Conservation (phyloP, 108 stramenopile genomes). For the Conticribra guillardii region DNA sequence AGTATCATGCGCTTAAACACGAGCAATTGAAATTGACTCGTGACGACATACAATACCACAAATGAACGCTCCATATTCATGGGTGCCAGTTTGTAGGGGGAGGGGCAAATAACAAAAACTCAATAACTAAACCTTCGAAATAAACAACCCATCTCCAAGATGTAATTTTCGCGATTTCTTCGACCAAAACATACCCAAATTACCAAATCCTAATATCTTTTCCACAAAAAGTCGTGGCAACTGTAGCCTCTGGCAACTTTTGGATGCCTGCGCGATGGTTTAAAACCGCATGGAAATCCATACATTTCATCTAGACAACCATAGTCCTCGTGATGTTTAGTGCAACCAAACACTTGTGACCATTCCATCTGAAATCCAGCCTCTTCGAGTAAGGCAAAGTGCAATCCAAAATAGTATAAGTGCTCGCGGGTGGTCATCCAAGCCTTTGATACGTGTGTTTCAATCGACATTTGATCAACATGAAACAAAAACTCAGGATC, state of each 20-base stretch:
- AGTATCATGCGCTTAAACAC: too few species aligned
- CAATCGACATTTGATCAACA: constrained; percentile 66
- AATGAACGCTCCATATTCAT: too few species aligned
- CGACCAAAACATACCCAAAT: too few species aligned
- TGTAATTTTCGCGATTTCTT: too few species aligned
- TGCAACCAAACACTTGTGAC: constrained; percentile 42
- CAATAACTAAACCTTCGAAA: too few species aligned
- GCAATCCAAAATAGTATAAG: constrained; percentile 67
- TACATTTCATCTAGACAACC: constrained; percentile 60
- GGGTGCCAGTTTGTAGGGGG: too few species aligned
- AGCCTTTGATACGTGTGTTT: constrained; percentile 61
- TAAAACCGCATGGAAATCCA: constrained; percentile 54
- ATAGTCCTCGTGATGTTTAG: constrained; percentile 53
- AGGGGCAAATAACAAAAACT: too few species aligned
- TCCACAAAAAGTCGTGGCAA: constrained; percentile 43
- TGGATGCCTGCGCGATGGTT: constrained; percentile 46
- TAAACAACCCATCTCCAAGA: too few species aligned
- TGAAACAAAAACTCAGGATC: constrained; percentile 60
- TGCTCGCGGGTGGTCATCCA: constrained; percentile 62
- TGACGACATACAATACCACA: too few species aligned
- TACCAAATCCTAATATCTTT: constrained; percentile 28
- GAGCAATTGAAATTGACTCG: too few species aligned
- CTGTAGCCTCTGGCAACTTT: constrained; percentile 42
- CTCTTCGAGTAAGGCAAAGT: constrained; percentile 64
- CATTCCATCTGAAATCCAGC: constrained; percentile 62